Percentiles rank a stretch among this genome's conserved stretches.
phyloP scores from a whole-genome alignment of 2,329 filamentous ascomycete species.

The Graphiopsis chlorocephala region DNA sequence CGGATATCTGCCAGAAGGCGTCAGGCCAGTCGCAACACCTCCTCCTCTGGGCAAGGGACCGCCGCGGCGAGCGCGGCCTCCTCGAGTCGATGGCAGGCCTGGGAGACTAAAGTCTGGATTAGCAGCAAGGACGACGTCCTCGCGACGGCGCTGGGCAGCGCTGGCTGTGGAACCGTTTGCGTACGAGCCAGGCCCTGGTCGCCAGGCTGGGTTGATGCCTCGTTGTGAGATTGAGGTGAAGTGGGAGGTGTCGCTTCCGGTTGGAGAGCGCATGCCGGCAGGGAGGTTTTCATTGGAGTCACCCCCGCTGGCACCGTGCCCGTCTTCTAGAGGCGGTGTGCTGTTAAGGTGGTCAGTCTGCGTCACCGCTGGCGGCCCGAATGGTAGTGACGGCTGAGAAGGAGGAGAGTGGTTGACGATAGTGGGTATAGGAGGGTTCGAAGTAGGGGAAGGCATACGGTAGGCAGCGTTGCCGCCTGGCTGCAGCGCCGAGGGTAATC shows the following conservation, averaged over 20 bases:
- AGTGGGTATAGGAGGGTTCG: conserved; percentile 16
- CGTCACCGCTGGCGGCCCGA: conserved; percentile 9
- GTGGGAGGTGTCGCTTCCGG: conserved; percentile 71
- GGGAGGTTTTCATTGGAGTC: conserved; percentile 63
- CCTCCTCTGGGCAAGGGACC: conserved; percentile 32
- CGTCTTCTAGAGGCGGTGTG: conserved; percentile 29
- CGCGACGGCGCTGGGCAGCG: conserved; percentile 47
- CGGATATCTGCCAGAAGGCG: conserved; percentile 33
- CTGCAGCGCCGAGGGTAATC: conserved; percentile 7
- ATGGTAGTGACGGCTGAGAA: not conserved
- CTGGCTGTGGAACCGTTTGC: conserved; percentile 17
- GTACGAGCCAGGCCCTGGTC: conserved; percentile 50
- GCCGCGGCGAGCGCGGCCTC: conserved; percentile 25
- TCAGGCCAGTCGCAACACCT: conserved; percentile 27
- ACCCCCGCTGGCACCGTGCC: conserved; percentile 11
- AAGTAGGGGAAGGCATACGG: conserved; percentile 13
- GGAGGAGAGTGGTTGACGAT: conserved; percentile 12
- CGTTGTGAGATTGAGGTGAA: conserved; percentile 91
- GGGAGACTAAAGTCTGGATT: conserved; percentile 86
- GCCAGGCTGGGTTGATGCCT: conserved; percentile 85
- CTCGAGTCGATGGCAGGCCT: conserved; percentile 34
- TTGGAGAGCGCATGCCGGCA: conserved; percentile 65
- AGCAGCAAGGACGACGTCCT: conserved; percentile 70
- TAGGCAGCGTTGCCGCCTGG: conserved; percentile 12
- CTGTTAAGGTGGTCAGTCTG: conserved; percentile 20